These are phyloP conservation scores for Physaria fendleri DNA, from an alignment of 345 rosid species.

Conservation along the genomic window DNA sequence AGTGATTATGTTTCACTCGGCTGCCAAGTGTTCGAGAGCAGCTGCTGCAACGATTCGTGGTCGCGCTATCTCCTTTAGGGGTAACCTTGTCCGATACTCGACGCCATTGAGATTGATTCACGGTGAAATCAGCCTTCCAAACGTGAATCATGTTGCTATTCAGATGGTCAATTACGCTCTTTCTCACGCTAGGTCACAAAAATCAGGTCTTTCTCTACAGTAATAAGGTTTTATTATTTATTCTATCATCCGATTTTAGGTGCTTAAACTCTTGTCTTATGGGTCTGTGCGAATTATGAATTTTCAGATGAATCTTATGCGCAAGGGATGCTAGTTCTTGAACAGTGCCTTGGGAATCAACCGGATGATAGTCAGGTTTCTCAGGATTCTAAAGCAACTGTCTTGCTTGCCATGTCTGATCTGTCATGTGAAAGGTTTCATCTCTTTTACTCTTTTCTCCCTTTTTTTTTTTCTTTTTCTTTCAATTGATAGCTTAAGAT, in stretches of 20 bases:
- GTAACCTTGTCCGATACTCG: conserved; percentile 2
- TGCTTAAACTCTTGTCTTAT: background rate
- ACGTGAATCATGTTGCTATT: conserved; percentile 58
- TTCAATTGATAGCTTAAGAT: background rate
- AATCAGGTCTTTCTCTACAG: conserved; percentile 44
- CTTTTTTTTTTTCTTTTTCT: background rate
- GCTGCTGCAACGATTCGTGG: conserved; percentile 15
- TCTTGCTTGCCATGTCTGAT: conserved; percentile 79
- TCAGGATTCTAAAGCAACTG: conserved; percentile 55
- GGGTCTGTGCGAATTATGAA: background rate
- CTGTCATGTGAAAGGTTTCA: conserved; percentile 57
- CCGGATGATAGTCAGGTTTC: conserved; percentile 38
- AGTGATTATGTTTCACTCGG: conserved; percentile 41
- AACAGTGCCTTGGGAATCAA: conserved; percentile 70
- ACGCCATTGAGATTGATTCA: conserved; percentile 41
- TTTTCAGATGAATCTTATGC: conserved; percentile 58
- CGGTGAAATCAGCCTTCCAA: conserved; percentile 35
- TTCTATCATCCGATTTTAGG: background rate
- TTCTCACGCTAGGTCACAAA: conserved; percentile 59
- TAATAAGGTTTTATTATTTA: background rate
- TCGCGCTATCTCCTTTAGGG: background rate
- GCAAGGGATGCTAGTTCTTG: conserved; percentile 75
- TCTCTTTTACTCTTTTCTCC: background rate
- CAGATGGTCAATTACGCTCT: conserved; percentile 92
- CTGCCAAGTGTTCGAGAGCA: conserved; percentile 32